These are phyloP conservation scores for Chiua sp. DNA, from an alignment of 1,284 basidiomycete genomes.

Conservation along the genomic window DNA sequence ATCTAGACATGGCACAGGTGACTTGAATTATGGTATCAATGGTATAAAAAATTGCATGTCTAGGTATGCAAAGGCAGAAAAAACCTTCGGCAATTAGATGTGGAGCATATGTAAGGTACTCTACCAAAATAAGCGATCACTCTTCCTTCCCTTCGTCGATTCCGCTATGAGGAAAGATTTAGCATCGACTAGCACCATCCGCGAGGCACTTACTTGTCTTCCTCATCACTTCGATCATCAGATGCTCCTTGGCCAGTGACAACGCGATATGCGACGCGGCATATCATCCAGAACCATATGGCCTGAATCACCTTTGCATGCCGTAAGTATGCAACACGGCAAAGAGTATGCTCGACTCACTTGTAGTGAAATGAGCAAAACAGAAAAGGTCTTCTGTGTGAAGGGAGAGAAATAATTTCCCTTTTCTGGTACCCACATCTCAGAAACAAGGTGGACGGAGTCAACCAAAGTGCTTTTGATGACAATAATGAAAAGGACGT, in stretches of 20 bases:
- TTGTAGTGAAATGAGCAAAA: slow-evolving; percentile 67
- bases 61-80: slow-evolving; percentile 34
- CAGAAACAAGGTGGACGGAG: slow-evolving; percentile 51
- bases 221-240: slow-evolving; percentile 88
- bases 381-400: slow-evolving; percentile 56
- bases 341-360: slow-evolving; percentile 40
- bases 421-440: slow-evolving; percentile 61
- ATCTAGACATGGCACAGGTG: neutral
- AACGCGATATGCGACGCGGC: slow-evolving; percentile 82
- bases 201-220: slow-evolving; percentile 52
- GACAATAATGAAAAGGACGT: slow-evolving; percentile 76
- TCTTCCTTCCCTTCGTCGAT: slow-evolving; percentile 28
- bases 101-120: slow-evolving; percentile 25
- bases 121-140: slow-evolving; percentile 31
- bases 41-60: slow-evolving; percentile 17
- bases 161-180: slow-evolving; percentile 12
- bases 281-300: slow-evolving; percentile 89
- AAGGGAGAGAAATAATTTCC: slow-evolving; percentile 61
- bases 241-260: slow-evolving; percentile 80
- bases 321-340: slow-evolving; percentile 14
- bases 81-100: slow-evolving; percentile 29
- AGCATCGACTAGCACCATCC: slow-evolving; percentile 5
- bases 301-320: slow-evolving; percentile 66
- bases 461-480: slow-evolving; percentile 68
- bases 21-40: slow-evolving; percentile 33